Base-by-base conservation (phyloP, 345 rosid genomes). In the Cardamine occulta region DNA sequence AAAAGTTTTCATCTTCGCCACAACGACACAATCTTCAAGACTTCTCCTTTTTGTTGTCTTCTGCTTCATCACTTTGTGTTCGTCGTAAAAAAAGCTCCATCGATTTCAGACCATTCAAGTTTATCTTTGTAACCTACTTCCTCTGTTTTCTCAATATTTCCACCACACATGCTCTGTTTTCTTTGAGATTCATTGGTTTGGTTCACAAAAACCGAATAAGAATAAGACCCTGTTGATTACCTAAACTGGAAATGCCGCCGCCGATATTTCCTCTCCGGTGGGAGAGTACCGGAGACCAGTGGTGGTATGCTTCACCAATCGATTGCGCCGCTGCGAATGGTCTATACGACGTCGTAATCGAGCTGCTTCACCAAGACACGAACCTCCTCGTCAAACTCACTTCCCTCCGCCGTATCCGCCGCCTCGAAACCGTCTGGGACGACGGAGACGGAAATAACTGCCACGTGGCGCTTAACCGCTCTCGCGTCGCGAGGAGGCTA, bases 281-380 rank as follows among this genome's bases (percentile, higher is more conserved):
- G 99, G 97, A 95, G 63, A 95, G 99, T 82, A 95, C 97, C 5
- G 97, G 97, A 18, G 97, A 95, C 73, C 99, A 90, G 67, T 95
- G 99, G 99, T 95, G 99, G 99, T 95, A 85, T 66, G 99, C 92
- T 15, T 88, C 96, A 5, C 99, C 99, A 2, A 91, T 95, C 19
- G 99, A 95, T 64, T 91, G 90, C 66, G 99, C 97, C n/a, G 97
- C 96, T 2, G 99, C 99, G 0, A 90, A 95, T 54, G 99, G 99
- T 45, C 85, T 87, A 40, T 90, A 90, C 72, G 94, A 94, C 74
- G 76, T 94, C 52, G 97, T 94, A 6, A 71, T 79, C 29, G 97
- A 95, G 84, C 96, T 95, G 2, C 93, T 95, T 78, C 86, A 86
- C 58, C 85, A 90, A 55, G 99, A 95, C 87, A 72, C 93, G 19